These are phyloP conservation scores for Euptelea pleiosperma DNA, from an alignment of 164 flowering plant species.

Conservation along the genomic window DNA sequence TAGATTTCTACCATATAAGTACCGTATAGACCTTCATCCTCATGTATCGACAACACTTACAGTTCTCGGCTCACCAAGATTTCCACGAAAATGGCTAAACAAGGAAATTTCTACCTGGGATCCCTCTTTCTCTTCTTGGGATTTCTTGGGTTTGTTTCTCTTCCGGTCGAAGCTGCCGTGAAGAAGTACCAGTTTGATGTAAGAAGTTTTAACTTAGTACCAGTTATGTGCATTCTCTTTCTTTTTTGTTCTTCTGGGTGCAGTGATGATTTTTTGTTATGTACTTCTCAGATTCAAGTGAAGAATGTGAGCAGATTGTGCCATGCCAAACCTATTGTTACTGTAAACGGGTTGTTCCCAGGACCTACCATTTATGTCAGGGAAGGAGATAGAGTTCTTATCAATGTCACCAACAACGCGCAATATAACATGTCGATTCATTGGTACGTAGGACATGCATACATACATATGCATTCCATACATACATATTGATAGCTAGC, in stretches of 20 bases:
- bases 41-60: no score
- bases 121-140: conserved; percentile 20
- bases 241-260: background rate
- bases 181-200: conserved; percentile 50
- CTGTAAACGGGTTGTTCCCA: conserved; percentile 63
- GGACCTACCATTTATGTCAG: conserved; percentile 60
- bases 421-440: conserved; percentile 65
- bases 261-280: background rate
- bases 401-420: conserved; percentile 53
- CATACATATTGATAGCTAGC: no score
- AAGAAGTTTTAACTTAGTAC: conserved; percentile 1
- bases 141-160: conserved; percentile 19
- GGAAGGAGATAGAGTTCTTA: conserved; percentile 48
- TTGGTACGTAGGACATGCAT: no score
- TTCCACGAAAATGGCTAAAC: conserved; percentile 14
- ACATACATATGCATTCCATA: background rate
- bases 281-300: conserved; percentile 44
- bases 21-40: background rate
- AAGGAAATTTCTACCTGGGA: background rate
- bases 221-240: background rate
- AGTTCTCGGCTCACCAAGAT: no score
- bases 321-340: conserved; percentile 57
- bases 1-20: conserved; percentile 13
- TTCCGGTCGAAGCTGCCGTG: conserved; percentile 31
- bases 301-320: conserved; percentile 55